phyloP scores from a whole-genome alignment of 1,284 basidiomycete genomes.

The Tausonia pullulans region DNA sequence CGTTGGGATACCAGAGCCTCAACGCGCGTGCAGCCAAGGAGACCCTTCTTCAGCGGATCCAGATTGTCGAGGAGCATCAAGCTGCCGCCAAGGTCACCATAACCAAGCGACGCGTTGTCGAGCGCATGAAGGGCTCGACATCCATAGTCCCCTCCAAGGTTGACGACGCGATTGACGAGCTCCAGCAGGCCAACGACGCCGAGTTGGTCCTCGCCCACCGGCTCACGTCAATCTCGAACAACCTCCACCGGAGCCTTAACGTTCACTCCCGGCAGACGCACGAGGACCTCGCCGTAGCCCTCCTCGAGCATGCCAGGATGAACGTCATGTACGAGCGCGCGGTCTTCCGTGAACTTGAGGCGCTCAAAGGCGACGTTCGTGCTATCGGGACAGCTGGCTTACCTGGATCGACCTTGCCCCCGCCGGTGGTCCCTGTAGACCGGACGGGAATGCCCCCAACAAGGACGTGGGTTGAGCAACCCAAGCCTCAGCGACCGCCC shows the following conservation, averaged over 20 bases:
- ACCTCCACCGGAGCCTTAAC: slow-evolving; percentile 70
- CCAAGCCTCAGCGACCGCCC: not conserved
- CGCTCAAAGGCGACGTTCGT: slow-evolving; percentile 59
- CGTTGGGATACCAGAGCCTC: slow-evolving; percentile 81
- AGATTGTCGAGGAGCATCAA: slow-evolving; percentile 83
- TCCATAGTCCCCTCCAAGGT: slow-evolving; percentile 76
- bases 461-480: slow-evolving; percentile 14
- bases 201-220: slow-evolving; percentile 69
- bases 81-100: slow-evolving; percentile 80
- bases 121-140: slow-evolving; percentile 75
- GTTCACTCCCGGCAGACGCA: slow-evolving; percentile 72
- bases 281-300: slow-evolving; percentile 71
- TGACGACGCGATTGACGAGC: slow-evolving; percentile 83
- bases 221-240: slow-evolving; percentile 79
- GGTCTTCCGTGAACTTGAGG: slow-evolving; percentile 71
- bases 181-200: slow-evolving; percentile 85
- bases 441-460: slow-evolving; percentile 11
- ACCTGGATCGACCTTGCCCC: not conserved
- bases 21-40: slow-evolving; percentile 92
- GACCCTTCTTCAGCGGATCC: slow-evolving; percentile 70
- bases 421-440: not conserved
- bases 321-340: slow-evolving; percentile 83
- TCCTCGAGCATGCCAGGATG: slow-evolving; percentile 82
- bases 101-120: slow-evolving; percentile 76
- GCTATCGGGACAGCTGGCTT: not conserved